Conservation (phyloP, 352 stramenopile genomes). For the Thalassiosira livingstoniorum region DNA sequence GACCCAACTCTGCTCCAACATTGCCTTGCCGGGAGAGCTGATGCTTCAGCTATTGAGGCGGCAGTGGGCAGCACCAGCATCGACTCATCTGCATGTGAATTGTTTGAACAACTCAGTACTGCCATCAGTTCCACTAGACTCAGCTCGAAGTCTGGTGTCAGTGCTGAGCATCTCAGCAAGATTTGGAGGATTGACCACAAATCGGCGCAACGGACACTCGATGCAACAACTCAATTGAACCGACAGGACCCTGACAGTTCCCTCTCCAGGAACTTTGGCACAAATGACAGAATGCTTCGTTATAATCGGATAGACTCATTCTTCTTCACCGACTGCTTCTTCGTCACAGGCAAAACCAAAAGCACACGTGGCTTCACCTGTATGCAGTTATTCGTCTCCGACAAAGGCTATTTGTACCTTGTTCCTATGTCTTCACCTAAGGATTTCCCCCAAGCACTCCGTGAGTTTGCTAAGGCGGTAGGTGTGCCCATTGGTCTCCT, state of each 20-base stretch:
- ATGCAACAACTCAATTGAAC: slow-evolving; percentile 39
- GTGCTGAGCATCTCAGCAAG: too few relatives aligned
- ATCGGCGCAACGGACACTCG: too few relatives aligned
- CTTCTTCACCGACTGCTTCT: slow-evolving; percentile 40
- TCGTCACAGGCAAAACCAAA: slow-evolving; percentile 12
- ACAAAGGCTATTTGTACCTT: slow-evolving; percentile 24
- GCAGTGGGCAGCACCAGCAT: not conserved
- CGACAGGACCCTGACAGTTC: slow-evolving; percentile 1
- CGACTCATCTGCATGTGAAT: not conserved
- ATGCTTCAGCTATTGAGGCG: not conserved
- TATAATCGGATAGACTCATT: slow-evolving; percentile 24
- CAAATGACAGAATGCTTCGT: slow-evolving; percentile 38
- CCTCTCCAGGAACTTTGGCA: slow-evolving; percentile 31
- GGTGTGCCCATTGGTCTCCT: slow-evolving; percentile 35
- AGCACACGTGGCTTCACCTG: slow-evolving; percentile 6
- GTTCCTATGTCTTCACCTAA: not conserved
- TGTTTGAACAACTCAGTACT: not conserved
- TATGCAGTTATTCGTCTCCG: slow-evolving; percentile 25
- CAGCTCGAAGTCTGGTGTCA: slow-evolving; percentile 8
- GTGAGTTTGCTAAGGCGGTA: slow-evolving; percentile 38
- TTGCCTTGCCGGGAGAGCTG: too few relatives aligned
- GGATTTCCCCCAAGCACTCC: not conserved
- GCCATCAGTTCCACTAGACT: not conserved
- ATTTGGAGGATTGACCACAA: too few relatives aligned
- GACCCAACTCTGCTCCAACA: too few relatives aligned